Evolutionary conservation across 2,329 filamentous ascomycete species (phyloP).

Genomic region (Ambrosiella xylebori): DNA sequence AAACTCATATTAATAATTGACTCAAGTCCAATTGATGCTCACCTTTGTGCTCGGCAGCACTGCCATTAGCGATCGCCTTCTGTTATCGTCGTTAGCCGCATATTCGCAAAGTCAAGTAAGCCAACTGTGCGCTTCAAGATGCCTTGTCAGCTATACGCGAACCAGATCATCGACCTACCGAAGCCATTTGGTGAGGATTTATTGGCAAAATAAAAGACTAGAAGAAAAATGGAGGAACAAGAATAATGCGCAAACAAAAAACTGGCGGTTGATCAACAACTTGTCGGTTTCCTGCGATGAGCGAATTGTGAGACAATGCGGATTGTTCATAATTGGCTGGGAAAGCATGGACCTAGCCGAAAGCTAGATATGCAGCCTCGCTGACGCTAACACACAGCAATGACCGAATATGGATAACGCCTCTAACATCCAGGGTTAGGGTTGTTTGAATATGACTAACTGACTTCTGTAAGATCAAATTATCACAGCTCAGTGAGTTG

Average conservation of each 20-base stretch:
- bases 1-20: neutral
- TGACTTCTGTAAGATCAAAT: no score
- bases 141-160: neutral
- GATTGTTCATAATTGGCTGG: neutral
- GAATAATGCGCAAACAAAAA: neutral
- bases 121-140: neutral
- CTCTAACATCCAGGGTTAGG: neutral
- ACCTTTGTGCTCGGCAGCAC: conserved; percentile 11
- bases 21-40: neutral
- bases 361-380: no score
- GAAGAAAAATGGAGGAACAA: neutral
- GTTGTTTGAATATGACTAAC: neutral
- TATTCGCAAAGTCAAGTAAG: neutral
- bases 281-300: conserved; percentile 16
- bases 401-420: neutral
- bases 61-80: conserved; percentile 11
- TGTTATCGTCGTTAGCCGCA: neutral
- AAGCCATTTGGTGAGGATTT: conserved; percentile 9
- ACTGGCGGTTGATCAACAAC: neutral
- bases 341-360: neutral
- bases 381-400: no score
- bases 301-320: neutral
- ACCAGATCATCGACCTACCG: neutral
- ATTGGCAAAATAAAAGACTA: neutral
- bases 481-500: no score